Evolutionary conservation across 768 basidiomycete species (phyloP).

Genomic region (Suillus subalutaceus): DNA sequence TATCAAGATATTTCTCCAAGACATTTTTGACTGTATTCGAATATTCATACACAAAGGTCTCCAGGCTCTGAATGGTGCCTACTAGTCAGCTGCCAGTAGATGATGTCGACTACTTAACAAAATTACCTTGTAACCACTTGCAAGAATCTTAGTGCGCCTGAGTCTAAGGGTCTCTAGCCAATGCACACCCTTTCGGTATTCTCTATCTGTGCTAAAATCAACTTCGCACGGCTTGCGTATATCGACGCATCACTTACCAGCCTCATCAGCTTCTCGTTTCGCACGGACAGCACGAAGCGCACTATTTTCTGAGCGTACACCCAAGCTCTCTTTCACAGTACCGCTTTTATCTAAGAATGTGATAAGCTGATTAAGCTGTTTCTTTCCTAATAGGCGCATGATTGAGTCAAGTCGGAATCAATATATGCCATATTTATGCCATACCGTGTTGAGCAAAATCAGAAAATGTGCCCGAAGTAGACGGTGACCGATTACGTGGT

Average conservation of each 20-base stretch:
- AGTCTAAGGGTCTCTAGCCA: constrained; percentile 91
- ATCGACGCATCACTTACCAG: constrained; percentile 52
- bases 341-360: constrained; percentile 82
- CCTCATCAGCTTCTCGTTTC: constrained; percentile 91
- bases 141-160: constrained; percentile 77
- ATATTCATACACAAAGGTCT: constrained; percentile 76
- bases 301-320: constrained; percentile 58
- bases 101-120: not conserved
- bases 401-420: not conserved
- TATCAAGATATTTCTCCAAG: constrained; percentile 77
- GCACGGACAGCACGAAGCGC: constrained; percentile 78
- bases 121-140: constrained; percentile 77
- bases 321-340: constrained; percentile 60
- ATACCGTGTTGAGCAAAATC: constrained; percentile 87
- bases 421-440: constrained; percentile 12
- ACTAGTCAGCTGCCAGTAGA: constrained; percentile 13
- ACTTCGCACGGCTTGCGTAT: not conserved
- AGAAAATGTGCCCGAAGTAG: constrained; percentile 78
- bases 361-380: constrained; percentile 83
- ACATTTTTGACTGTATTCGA: constrained; percentile 63
- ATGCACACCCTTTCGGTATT: constrained; percentile 87
- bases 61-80: constrained; percentile 61
- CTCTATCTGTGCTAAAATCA: constrained; percentile 61
- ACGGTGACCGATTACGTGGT: constrained; percentile 74
- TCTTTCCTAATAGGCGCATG: constrained; percentile 60